These are phyloP conservation scores for Pinus tabuliformis DNA, from an alignment of 75 land plant genomes.

Conservation along the genomic window DNA sequence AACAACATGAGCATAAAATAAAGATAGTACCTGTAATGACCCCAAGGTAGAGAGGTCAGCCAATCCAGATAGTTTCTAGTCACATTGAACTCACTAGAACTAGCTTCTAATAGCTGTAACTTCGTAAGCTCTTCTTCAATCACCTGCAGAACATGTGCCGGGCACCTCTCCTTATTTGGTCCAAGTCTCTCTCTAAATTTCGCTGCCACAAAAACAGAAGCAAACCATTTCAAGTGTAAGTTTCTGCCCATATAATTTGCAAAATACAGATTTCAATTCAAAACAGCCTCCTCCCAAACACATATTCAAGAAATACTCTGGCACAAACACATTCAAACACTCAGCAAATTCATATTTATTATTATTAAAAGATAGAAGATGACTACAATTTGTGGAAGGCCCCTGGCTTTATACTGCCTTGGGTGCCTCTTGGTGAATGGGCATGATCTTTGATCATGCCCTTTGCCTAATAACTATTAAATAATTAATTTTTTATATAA, in stretches of 20 bases:
- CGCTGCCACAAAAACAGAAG: constrained; percentile 39
- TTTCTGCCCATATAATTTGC: neutral
- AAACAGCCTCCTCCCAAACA: neutral
- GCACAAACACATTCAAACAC: too few relatives aligned
- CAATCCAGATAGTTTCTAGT: constrained; percentile 98
- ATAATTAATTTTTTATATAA: too few relatives aligned
- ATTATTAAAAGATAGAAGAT: too few relatives aligned
- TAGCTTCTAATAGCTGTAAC: constrained; percentile 89
- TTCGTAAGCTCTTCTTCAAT: constrained; percentile 96
- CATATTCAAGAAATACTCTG: neutral
- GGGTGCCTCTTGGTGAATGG: too few relatives aligned
- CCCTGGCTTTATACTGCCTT: too few relatives aligned
- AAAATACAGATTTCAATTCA: constrained; percentile 5
- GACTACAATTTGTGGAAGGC: too few relatives aligned
- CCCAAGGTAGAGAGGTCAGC: constrained; percentile 97
- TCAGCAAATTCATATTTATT: too few relatives aligned
- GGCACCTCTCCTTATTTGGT: constrained; percentile 71
- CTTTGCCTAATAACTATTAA: too few relatives aligned
- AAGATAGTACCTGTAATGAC: constrained; percentile 73
- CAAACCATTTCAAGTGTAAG: neutral
- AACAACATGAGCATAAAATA: constrained; percentile 2
- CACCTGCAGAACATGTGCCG: constrained; percentile 91
- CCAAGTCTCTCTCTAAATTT: constrained; percentile 95
- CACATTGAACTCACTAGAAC: constrained; percentile 99
- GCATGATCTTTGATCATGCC: too few relatives aligned